A percentile compares a stretch with the other conserved stretches of the same genome.
Conservation (phyloP, 805 yeast species). For the Cyberlindnera japonica region DNA sequence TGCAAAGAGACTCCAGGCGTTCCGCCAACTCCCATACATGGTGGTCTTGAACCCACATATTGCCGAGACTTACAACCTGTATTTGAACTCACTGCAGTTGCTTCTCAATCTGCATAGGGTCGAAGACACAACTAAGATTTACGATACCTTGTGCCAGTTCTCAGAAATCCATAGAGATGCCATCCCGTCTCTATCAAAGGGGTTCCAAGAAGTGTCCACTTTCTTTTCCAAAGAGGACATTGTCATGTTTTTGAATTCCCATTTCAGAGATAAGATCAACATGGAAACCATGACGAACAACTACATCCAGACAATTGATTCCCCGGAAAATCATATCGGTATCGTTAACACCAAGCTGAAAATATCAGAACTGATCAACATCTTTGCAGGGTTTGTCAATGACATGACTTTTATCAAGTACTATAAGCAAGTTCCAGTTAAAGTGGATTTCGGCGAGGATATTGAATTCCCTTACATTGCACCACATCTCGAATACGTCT, state of each 20-base stretch:
- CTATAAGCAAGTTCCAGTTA: constrained; percentile 64
- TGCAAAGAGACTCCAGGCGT: constrained; percentile 65
- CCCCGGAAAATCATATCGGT: constrained; percentile 50
- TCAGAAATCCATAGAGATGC: constrained; percentile 82
- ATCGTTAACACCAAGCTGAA: constrained; percentile 63
- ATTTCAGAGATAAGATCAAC: constrained; percentile 78
- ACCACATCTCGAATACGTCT: constrained; percentile 80
- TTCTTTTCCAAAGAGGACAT: constrained; percentile 46
- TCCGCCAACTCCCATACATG: constrained; percentile 76
- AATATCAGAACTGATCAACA: constrained; percentile 58
- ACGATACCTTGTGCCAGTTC: constrained; percentile 50
- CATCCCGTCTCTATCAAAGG: constrained; percentile 74
- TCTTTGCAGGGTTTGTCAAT: constrained; percentile 70
- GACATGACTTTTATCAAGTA: constrained; percentile 82
- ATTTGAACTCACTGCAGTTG: constrained; percentile 63
- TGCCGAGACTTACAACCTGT: constrained; percentile 69
- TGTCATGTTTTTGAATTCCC: constrained; percentile 64
- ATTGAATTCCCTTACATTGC: constrained; percentile 79
- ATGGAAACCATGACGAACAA: constrained; percentile 87
- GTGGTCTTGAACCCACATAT: constrained; percentile 85
- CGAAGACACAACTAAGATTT: constrained; percentile 45
- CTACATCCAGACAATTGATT: constrained; percentile 61
- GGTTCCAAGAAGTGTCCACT: constrained; percentile 64
- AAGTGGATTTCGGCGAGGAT: constrained; percentile 53
- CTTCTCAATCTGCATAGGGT: constrained; percentile 39